Conservation (phyloP, 2,329 filamentous ascomycete species). For the Emergomyces pasteurianus region DNA sequence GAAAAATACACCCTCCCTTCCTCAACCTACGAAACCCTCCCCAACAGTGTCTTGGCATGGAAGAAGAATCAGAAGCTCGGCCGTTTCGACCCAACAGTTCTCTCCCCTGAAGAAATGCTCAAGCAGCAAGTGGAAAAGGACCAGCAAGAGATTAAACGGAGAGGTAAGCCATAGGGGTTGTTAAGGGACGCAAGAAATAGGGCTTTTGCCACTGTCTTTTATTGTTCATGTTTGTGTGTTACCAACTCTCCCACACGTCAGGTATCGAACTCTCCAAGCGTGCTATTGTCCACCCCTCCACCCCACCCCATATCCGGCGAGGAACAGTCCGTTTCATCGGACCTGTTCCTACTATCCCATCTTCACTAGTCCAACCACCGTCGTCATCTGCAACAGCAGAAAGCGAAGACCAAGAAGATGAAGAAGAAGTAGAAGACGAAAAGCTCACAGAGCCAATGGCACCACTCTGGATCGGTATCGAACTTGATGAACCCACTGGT, state of each 20-base stretch:
- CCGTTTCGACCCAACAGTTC: constrained; percentile 80
- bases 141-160: constrained; percentile 49
- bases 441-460: constrained; percentile 5
- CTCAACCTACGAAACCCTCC: constrained; percentile 71
- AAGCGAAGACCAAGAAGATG: not conserved
- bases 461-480: constrained; percentile 46
- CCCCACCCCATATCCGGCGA: constrained; percentile 31
- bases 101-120: constrained; percentile 60
- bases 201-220: not conserved
- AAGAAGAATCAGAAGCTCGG: constrained; percentile 94
- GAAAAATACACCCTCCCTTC: constrained; percentile 85
- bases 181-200: not conserved
- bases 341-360: constrained; percentile 28
- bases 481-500: constrained; percentile 52
- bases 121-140: constrained; percentile 51
- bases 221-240: not conserved
- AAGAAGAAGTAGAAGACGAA: constrained; percentile 7
- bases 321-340: constrained; percentile 33
- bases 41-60: constrained; percentile 85
- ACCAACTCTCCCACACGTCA: constrained; percentile 10
- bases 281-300: constrained; percentile 34
- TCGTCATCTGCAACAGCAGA: not conserved
- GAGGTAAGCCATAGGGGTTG: constrained; percentile 38
- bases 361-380: constrained; percentile 17
- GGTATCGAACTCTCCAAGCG: constrained; percentile 33